Conservation (phyloP, 768 basidiomycete genomes). For the Lentinula guzmanii region DNA sequence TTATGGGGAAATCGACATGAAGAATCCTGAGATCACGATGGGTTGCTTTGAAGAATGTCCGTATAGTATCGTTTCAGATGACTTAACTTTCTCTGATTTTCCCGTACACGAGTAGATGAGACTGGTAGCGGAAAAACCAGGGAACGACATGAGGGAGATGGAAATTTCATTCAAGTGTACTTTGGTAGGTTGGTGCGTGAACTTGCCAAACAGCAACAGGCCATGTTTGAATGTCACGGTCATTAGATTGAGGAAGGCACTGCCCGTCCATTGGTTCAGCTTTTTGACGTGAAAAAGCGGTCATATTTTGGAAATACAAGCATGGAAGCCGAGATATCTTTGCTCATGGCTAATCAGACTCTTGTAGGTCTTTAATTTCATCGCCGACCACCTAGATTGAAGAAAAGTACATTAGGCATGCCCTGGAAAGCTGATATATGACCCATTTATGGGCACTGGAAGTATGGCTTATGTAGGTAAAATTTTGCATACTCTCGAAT, state of each 20-base stretch:
- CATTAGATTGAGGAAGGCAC: constrained; percentile 53
- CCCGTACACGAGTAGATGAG: constrained; percentile 30
- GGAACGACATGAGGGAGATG: constrained; percentile 52
- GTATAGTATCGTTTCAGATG: constrained; percentile 15
- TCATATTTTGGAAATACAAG: constrained; percentile 92
- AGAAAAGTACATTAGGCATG: constrained; percentile 50
- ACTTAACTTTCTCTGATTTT: constrained; percentile 15
- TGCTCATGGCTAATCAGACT: constrained; percentile 96
- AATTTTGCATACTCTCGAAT: not conserved
- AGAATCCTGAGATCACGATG: constrained; percentile 65
- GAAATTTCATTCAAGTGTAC: constrained; percentile 64
- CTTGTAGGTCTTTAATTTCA: constrained; percentile 40
- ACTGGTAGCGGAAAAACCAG: constrained; percentile 41
- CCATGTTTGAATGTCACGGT: constrained; percentile 13
- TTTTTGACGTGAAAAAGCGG: constrained; percentile 86
- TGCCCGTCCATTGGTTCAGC: constrained; percentile 60
- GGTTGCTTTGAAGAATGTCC: constrained; percentile 86
- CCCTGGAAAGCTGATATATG: constrained; percentile 88
- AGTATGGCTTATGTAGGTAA: constrained; percentile 78
- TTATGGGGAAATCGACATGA: constrained; percentile 79
- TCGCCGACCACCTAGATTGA: not conserved
- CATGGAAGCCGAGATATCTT: constrained; percentile 95
- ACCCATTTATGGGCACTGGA: constrained; percentile 93
- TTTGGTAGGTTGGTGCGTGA: constrained; percentile 69
- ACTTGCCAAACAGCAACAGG: not conserved